Base-by-base conservation (phyloP, 179 eudicot species). In the Spergularia azorica region DNA sequence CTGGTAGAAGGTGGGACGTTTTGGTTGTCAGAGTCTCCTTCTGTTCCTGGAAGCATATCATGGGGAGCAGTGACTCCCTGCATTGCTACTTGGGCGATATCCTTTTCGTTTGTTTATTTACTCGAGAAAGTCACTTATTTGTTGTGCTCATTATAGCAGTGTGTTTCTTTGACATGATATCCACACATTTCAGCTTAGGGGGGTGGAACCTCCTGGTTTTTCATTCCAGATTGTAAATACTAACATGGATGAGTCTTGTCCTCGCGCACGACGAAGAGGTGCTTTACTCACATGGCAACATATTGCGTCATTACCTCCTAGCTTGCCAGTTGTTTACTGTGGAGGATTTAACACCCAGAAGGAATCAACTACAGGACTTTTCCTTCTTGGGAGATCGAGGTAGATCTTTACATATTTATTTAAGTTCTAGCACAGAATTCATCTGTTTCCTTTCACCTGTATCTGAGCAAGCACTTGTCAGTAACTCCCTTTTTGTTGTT, bases 321-420 rank as follows among this genome's bases (percentile, higher is more conserved):
- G 84, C 87, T 85, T 95, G 82, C 94, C 99, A 15, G 99, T 93
- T 76, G 80, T 91, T 54, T 95, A 95, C 72, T 90, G 97, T 87
- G 99, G 99, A 80, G 99, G 99, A 64, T 95, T 95, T 70, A 95
- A 95, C 85, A 89, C 99, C 32, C 95, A 87, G 78, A 95, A 95
- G 85, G 99, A 95, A 82, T 93, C 99, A 78, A 95, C 99, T 83
- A 88, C 99, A 2, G 99, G 99, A 18, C 97, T 97, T 75, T 95
- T 95, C 87, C 97, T 95, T 86, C 98, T 95, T 71, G 98, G 98
- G 46, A 87, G 98, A 86, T 95, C 98, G 72, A 91, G 98, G 98
- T 94, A 84, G 6, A 55, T 64, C 21, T 54, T 64, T 71, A 18
- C 68, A 18, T 32, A 5, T 38, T 63, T 50, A 60, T 51, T 10